These are phyloP conservation scores for Lactarius indigo DNA, from an alignment of 768 basidiomycete species.

Conservation along the genomic window DNA sequence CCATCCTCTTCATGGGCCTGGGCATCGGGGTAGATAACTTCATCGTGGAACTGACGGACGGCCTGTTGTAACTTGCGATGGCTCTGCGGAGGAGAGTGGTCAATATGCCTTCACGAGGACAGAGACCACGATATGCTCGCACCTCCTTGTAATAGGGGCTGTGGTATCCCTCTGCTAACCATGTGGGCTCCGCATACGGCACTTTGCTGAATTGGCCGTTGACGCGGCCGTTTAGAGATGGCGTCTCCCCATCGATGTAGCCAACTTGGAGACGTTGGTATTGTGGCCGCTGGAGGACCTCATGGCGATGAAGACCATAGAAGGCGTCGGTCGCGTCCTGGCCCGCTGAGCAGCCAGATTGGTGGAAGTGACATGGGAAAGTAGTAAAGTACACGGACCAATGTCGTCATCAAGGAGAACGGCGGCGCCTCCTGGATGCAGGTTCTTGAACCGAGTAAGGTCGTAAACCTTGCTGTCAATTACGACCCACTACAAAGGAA, in stretches of 20 bases:
- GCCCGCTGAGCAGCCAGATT: slow-evolving; percentile 48
- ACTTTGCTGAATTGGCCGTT: slow-evolving; percentile 65
- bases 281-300: slow-evolving; percentile 74
- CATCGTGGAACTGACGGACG: slow-evolving; percentile 65
- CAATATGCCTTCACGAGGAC: background rate
- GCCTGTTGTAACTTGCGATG: slow-evolving; percentile 60
- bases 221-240: slow-evolving; percentile 45
- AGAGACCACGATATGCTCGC: slow-evolving; percentile 24
- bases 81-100: slow-evolving; percentile 38
- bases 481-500: slow-evolving; percentile 64
- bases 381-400: slow-evolving; percentile 39
- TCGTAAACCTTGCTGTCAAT: slow-evolving; percentile 85
- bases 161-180: slow-evolving; percentile 68
- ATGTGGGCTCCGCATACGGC: slow-evolving; percentile 87
- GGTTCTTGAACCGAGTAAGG: slow-evolving; percentile 68
- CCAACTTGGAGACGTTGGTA: slow-evolving; percentile 75
- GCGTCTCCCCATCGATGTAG: slow-evolving; percentile 59
- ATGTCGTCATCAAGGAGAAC: slow-evolving; percentile 79
- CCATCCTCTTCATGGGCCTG: slow-evolving; percentile 78
- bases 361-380: background rate
- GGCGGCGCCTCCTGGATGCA: slow-evolving; percentile 81
- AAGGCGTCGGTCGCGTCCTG: slow-evolving; percentile 86
- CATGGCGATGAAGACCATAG: slow-evolving; percentile 83
- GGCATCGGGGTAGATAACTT: slow-evolving; percentile 51
- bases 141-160: slow-evolving; percentile 77